phyloP scores from a whole-genome alignment of 176 grass and related monocot species.

The Musa troglodytarum region DNA sequence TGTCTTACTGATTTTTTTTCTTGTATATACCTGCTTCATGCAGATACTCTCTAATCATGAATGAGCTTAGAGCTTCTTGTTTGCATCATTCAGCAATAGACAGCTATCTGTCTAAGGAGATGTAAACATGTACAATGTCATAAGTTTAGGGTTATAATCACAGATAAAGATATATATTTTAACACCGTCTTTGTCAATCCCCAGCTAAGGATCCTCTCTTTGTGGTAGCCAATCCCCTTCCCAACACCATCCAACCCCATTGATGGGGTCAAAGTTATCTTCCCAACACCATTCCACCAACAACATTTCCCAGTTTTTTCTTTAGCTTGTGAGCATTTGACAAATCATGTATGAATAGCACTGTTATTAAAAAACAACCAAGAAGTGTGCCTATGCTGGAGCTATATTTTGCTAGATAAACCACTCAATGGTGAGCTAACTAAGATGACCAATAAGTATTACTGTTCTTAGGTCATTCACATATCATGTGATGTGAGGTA shows the following conservation, averaged over 20 bases:
- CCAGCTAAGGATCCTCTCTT: no score
- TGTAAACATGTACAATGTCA: not conserved
- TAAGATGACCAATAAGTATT: not conserved
- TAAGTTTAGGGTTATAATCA: not conserved
- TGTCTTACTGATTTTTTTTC: slow-evolving; percentile 5
- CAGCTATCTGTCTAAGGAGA: no score
- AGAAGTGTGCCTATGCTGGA: no score
- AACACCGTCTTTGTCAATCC: no score
- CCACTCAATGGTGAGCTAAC: not conserved
- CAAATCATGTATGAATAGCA: no score
- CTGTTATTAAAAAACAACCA: no score
- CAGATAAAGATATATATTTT: not conserved
- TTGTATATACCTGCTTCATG: not conserved
- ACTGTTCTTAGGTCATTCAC: not conserved
- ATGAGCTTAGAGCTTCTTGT: not conserved
- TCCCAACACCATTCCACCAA: no score
- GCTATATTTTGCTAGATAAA: not conserved
- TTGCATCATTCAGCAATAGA: not conserved
- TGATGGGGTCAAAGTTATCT: no score
- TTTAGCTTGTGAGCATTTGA: no score
- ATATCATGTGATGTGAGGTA: not conserved
- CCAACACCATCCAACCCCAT: no score
- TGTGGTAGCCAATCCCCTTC: no score
- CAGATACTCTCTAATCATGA: not conserved
- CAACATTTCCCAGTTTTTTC: no score